Evolutionary conservation across 352 stramenopile species (phyloP), one percentile per base, ranked within the genome.

Genomic region (Phytophthora colocasiae): DNA sequence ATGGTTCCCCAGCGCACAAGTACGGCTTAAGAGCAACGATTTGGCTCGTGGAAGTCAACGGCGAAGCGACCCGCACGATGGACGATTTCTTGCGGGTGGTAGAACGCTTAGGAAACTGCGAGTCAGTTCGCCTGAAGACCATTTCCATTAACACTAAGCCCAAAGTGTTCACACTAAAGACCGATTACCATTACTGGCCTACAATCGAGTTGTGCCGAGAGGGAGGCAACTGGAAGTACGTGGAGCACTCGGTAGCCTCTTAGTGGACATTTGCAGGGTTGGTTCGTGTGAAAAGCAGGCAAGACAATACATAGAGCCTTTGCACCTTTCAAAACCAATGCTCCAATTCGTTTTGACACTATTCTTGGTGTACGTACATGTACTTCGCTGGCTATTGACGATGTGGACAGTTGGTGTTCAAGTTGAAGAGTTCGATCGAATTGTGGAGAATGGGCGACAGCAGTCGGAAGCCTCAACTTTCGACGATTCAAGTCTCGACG

Each of bases 31-130:
- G 90, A 22, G 91, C 90, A 9, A 97, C 90, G 11, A 95, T 95
- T 58, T 98, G 89, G 85, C 92, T 98, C 22, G 81, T 97, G 8
- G 88, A 97, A 77, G 87, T 97, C 36, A 97, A 98, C 58, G 92
- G 88, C 6, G 65, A 92, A 32, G 77, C 81, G 19, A 97, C 91
- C 24, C 68, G 73, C 31, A 90, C 81, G 9, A 63, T 98, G 22
- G 88, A 98, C 59, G 83, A 84, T 50, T 97, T 98, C 56, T 71
- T 98, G 39, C 63, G 64, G 12, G 90, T 93, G 7, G 90, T 97
- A 5, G 81, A 85, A 64, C 78, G 87, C 27, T 75, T 97, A 32
- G 78, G 77, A 39, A 92, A 97, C 59, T 87, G 81, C 29, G 82
- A 91, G 29, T 92, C 83, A 27, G 89, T 97, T 39, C 89, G 93